phyloP scores from a whole-genome alignment of 352 stramenopile species.

The Phytophthora tubulina region DNA sequence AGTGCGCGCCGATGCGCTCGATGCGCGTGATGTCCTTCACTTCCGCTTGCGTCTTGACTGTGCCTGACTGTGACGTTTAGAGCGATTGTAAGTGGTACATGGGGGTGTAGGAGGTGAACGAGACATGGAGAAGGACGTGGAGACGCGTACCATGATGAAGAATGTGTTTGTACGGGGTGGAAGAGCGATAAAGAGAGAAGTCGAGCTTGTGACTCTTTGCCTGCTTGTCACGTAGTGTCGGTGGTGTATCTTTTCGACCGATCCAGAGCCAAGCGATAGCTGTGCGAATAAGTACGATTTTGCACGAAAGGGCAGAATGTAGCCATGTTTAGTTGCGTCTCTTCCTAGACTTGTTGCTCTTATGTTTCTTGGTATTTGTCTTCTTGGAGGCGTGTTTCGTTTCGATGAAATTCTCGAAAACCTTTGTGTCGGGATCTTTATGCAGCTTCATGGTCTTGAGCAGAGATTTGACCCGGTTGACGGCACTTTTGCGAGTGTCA shows the following conservation, averaged over 20 bases:
- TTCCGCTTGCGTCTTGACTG: constrained; percentile 89
- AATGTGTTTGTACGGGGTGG: constrained; percentile 6
- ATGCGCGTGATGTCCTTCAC: constrained; percentile 98
- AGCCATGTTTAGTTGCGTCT: constrained; percentile 11
- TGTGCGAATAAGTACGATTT: constrained; percentile 33
- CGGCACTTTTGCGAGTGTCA: constrained; percentile 2
- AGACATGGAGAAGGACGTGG: not conserved
- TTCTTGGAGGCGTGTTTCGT: constrained; percentile 14
- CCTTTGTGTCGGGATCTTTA: constrained; percentile 33
- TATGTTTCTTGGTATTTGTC: not conserved
- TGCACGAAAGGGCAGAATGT: constrained; percentile 11
- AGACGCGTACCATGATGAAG: constrained; percentile 34
- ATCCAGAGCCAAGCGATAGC: constrained; percentile 41
- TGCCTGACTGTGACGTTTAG: constrained; percentile 48
- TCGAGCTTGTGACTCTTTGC: constrained; percentile 16
- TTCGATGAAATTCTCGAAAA: constrained; percentile 32
- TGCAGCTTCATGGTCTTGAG: constrained; percentile 39
- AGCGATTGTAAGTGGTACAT: constrained; percentile 6
- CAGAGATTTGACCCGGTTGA: constrained; percentile 22
- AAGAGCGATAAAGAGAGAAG: constrained; percentile 1
- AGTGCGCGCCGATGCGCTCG: constrained; percentile 99
- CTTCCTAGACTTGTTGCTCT: not conserved
- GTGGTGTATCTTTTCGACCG: constrained; percentile 38
- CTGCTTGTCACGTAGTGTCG: constrained; percentile 9
- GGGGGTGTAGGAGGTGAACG: not conserved